Percentiles rank a stretch among this genome's conserved stretches.
These are phyloP conservation scores for Boeremia lycopersici DNA, from an alignment of 2,329 filamentous ascomycete species.

Conservation along the genomic window DNA sequence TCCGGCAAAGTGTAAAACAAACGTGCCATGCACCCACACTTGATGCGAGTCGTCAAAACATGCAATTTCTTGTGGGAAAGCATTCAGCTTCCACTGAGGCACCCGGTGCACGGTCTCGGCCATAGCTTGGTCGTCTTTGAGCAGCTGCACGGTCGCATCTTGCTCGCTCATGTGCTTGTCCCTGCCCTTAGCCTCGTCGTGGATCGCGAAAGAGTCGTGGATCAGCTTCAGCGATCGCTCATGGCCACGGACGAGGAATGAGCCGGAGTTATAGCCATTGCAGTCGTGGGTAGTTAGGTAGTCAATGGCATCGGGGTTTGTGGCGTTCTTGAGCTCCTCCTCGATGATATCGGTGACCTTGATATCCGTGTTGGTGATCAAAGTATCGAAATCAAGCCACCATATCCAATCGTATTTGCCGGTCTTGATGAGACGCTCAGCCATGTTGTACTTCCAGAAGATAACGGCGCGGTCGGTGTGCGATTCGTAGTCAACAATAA, in stretches of 20 bases:
- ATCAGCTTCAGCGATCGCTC: conserved; percentile 46
- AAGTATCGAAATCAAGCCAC: conserved; percentile 52
- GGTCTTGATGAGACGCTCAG: conserved; percentile 42
- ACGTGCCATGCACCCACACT: conserved; percentile 43
- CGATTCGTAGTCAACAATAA: conserved; percentile 49
- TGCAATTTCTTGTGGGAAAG: conserved; percentile 48
- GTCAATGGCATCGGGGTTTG: conserved; percentile 43
- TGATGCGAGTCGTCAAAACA: conserved; percentile 44
- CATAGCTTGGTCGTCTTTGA: conserved; percentile 32
- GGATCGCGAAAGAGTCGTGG: conserved; percentile 34
- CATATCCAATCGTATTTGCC: conserved; percentile 51
- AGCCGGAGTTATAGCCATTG: conserved; percentile 49
- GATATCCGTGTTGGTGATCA: conserved; percentile 49
- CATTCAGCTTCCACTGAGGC: conserved; percentile 49
- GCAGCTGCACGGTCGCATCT: conserved; percentile 45
- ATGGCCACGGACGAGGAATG: conserved; percentile 45
- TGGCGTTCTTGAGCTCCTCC: conserved; percentile 38
- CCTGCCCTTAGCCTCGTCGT: conserved; percentile 29
- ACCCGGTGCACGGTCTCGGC: conserved; percentile 34
- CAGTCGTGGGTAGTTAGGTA: conserved; percentile 49
- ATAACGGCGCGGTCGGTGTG: conserved; percentile 37
- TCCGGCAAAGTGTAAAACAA: conserved; percentile 51
- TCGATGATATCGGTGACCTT: conserved; percentile 45
- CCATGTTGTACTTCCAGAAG: conserved; percentile 50
- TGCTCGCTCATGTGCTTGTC: conserved; percentile 45